Evolutionary conservation across 805 yeast genomes (phyloP), one percentile per base, ranked within the genome.

Genomic region (Yamadazyma sp.): DNA sequence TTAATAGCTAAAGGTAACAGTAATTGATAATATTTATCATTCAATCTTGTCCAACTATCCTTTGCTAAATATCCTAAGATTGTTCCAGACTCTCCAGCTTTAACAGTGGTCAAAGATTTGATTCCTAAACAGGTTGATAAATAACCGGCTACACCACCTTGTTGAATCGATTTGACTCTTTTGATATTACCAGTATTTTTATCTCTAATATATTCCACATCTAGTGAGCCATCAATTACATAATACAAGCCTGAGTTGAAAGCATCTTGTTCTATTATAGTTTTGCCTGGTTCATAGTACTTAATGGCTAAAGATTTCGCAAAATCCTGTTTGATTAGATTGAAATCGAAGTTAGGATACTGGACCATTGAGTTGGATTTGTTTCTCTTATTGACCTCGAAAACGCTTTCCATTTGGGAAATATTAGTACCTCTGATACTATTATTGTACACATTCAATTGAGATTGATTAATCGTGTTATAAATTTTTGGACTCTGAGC

Each of bases 71-170:
- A 78, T 0, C 93, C 98, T 11, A 67, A 61, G 13, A 62, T 51
- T 3, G 80, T 81, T 38, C 84, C 83, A 31, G 76, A 78, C 0
- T 9, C 14, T 17, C 75, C 60, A 3, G 75, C 68, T 26, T 60
- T 70, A 5, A 89, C 74, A 14, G 79, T 75, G 3, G 82, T 88
- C 48, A 87, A 76, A 0, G 97, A 86, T 39, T 80, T 76, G 43
- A 82, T 78, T 0, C 95, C 93, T 7, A 88, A 73, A 11, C 89
- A 57, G 0, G 94, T 75, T 4, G 95, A 86, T 30, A 91, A 56
- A 52, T 86, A 91, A 0, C 98, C 98, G 0, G 91, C 94, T 11
- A 91, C 56, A 4, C 93, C 93, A 5, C 97, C 97, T 2, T 81
- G 68, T 11, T 70, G 61, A 1, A 87, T 79, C 0, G 78, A 71